phyloP scores from a whole-genome alignment of 352 stramenopile species.

The Aphanomyces invadans region DNA sequence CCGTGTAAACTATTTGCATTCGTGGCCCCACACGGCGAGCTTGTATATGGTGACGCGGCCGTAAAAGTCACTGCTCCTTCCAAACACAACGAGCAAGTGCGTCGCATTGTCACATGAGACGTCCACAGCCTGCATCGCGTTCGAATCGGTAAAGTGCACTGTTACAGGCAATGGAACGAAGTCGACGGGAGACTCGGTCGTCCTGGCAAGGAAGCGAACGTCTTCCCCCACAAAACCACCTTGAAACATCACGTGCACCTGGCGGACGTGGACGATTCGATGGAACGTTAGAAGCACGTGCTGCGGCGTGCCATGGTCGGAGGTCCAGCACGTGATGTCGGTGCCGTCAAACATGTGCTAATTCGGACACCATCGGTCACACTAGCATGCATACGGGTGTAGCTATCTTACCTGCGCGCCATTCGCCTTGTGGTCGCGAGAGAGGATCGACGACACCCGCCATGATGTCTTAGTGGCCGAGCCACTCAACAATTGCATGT shows the following conservation, averaged over 20 bases:
- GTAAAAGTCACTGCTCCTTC: conserved; percentile 64
- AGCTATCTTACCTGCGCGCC: conserved; percentile 29
- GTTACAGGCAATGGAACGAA: neutral
- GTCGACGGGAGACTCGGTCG: neutral
- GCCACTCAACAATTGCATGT: conserved; percentile 13
- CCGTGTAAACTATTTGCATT: conserved; percentile 20
- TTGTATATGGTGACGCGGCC: conserved; percentile 61
- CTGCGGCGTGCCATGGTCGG: conserved; percentile 54
- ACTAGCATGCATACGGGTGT: neutral
- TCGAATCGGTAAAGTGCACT: conserved; percentile 30
- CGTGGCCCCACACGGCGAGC: conserved; percentile 37
- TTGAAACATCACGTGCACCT: conserved; percentile 62
- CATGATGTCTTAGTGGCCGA: conserved; percentile 34
- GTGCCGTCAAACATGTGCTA: conserved; percentile 43
- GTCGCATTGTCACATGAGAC: conserved; percentile 2
- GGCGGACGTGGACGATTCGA: conserved; percentile 35
- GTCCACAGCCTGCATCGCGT: conserved; percentile 39
- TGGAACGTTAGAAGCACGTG: conserved; percentile 55
- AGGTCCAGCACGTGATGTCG: conserved; percentile 61
- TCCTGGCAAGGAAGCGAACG: conserved; percentile 34
- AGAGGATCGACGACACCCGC: conserved; percentile 57
- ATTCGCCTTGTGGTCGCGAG: conserved; percentile 57
- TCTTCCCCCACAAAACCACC: conserved; percentile 65
- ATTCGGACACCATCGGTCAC: neutral
- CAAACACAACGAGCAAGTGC: conserved; percentile 38